A percentile compares a stretch with the other conserved stretches of the same genome.
Conservation (phyloP, 768 basidiomycete genomes). For the Chalciporus sphaerocephalus region DNA sequence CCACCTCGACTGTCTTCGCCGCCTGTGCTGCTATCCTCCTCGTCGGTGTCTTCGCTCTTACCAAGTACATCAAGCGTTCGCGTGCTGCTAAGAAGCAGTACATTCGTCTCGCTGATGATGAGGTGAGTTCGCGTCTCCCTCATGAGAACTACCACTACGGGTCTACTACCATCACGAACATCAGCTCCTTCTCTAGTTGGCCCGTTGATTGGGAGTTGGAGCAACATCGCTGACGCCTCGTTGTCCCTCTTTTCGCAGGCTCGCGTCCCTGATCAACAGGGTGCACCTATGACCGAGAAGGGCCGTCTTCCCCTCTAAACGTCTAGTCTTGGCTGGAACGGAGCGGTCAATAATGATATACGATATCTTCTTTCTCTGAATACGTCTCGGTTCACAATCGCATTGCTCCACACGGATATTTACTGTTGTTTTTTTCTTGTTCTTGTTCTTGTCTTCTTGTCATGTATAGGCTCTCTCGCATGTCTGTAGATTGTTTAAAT, state of each 20-base stretch:
- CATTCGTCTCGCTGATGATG: slow-evolving; percentile 36
- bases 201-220: slow-evolving; percentile 2
- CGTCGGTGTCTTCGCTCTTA: slow-evolving; percentile 30
- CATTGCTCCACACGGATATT: slow-evolving; percentile 4
- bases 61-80: slow-evolving; percentile 35
- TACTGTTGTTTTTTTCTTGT: neutral
- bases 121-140: slow-evolving; percentile 26
- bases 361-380: neutral
- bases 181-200: slow-evolving; percentile 4
- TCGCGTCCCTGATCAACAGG: slow-evolving; percentile 14
- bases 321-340: neutral
- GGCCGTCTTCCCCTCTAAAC: slow-evolving; percentile 23
- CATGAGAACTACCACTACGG: slow-evolving; percentile 9
- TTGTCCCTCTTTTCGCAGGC: slow-evolving; percentile 8
- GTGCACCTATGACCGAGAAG: slow-evolving; percentile 29
- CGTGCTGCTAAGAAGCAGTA: slow-evolving; percentile 30
- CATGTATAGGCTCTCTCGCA: neutral
- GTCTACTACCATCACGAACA: slow-evolving; percentile 4
- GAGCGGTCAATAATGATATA: neutral
- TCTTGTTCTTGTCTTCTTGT: neutral
- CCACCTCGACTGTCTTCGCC: slow-evolving; percentile 31
- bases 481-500: slow-evolving; percentile 4
- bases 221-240: slow-evolving; percentile 4
- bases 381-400: neutral
- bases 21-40: slow-evolving; percentile 36